Base-by-base conservation (phyloP, 176 grass and related monocot genomes). In the Musa schizocarpa region DNA sequence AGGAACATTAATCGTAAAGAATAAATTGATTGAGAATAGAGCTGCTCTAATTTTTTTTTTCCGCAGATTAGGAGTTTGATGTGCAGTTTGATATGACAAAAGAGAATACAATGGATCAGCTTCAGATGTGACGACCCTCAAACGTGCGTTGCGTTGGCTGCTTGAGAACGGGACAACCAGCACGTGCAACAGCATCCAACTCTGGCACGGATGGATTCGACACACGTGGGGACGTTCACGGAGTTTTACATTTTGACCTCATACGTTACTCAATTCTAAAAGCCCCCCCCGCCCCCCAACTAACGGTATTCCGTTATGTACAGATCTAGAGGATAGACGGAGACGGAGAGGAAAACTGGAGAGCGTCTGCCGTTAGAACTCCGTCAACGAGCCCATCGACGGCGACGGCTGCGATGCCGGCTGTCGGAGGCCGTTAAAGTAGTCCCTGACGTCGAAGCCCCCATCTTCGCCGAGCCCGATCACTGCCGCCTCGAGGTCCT, bases 381-480 rank as follows among this genome's bases (percentile, higher is more conserved):
- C 91, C 75, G 89, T 54, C 75, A 89, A 82, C 2, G 75, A 78
- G 26, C 52, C n/a, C 49, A 77, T 73, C 54, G 78, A 59, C 53
- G 78, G n/a, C 1, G 84, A 63, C 63, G 27, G 2, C 6, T 34
- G 62, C 0, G 82, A 65, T 2, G 61, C 53, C 6, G 85, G 74
- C 69, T 73, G 72, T 64, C 82, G 86, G 24, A 91, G 72, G 19
- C 81, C 76, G 59, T 78, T 86, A 73, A 99, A 94, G 82, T 94
- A 85, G 1, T 84, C 85, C 20, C 84, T 82, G 14, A 99, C 63
- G 76, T 91, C 82, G 83, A 99, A 94, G 16, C 77, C 86, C 16
- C 71, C 77, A 4, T 27, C 59, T 0, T 3, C 79, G 26, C 13
- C 65, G 43, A 65, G 77, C 2, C 9, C 21, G 9, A 10, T 63